Base-by-base conservation (phyloP, 2,329 filamentous ascomycete species). In the Monilinia aucupariae region DNA sequence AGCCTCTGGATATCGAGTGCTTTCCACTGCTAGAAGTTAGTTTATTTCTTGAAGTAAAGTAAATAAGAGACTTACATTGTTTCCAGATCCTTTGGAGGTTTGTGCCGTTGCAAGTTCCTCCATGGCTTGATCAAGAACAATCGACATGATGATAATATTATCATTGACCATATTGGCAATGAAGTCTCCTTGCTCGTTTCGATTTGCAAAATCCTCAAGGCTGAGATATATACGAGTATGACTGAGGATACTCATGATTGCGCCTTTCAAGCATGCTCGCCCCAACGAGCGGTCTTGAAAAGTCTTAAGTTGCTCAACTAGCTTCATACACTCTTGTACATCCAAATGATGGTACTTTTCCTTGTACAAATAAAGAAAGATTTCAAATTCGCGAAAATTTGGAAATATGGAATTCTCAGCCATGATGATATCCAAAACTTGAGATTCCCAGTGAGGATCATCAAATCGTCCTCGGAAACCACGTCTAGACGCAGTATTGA, bases 311-410 rank as follows among this genome's bases (percentile, higher is more conserved):
- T 54, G 51, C 22, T 27, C n/a, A 9, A 6, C 10, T 5, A 54
- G 34, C 1, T 41, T 39, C 8, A 3, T 27, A 22, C 34, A 34
- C 39, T 54, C 51, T 15, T 22, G 22, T 27, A 3, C 22, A 25
- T 54, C 32, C 51, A 54, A 41, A 4, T 41, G n/a, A 27, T 54
- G 15, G 17, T 54, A 54, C 27, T 34, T 15, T 41, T 54, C 41
- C 51, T 54, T 34, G 22, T 54, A 54, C 34, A 54, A 34, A 34
- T 54, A n/a, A 34, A 39, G 22, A 25, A 54, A 54, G 22, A 39
- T 17, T 15, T 54, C 51, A 27, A 54, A 54, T 17, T 54, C 51
- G 9, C 13, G 34, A n/a, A 54, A 27, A 41, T n/a, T 54, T 41
- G 34, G 34, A 54, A 54, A 54, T 27, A 22, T 34, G 3, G 52